These are phyloP conservation scores for Ocimum tenuiflorum DNA, from an alignment of 257 asterid genomes.

Conservation along the genomic window DNA sequence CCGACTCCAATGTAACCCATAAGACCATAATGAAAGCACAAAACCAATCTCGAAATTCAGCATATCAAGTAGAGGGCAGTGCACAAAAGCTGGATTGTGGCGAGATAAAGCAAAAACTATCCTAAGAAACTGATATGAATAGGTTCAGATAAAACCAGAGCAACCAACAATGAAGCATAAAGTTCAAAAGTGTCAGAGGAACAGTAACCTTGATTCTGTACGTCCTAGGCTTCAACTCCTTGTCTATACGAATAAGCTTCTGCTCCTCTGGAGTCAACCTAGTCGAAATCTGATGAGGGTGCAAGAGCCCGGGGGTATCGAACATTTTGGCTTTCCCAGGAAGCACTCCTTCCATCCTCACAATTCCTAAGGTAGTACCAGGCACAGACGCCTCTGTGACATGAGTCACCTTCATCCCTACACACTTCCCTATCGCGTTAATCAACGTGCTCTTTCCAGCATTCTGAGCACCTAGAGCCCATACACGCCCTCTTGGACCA, in stretches of 20 bases:
- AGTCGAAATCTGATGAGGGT: constrained; percentile 77
- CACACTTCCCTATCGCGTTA: constrained; percentile 62
- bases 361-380: constrained; percentile 80
- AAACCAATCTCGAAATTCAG: neutral
- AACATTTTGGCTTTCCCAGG: constrained; percentile 77
- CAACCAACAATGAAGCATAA: neutral
- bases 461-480: constrained; percentile 93
- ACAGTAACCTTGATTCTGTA: constrained; percentile 72
- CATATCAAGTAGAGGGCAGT: neutral
- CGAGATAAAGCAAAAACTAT: neutral
- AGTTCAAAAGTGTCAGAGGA: neutral
- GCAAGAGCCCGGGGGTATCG: constrained; percentile 88
- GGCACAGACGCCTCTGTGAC: constrained; percentile 88
- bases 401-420: constrained; percentile 49
- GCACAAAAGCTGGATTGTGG: neutral
- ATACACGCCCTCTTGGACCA: constrained; percentile 77
- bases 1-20: neutral
- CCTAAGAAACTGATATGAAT: neutral
- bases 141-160: neutral
- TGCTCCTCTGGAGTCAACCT: constrained; percentile 74
- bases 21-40: neutral
- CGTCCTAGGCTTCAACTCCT: constrained; percentile 85
- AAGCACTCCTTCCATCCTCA: constrained; percentile 86
- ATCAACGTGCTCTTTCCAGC: constrained; percentile 86
- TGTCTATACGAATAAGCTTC: constrained; percentile 46